Evolutionary conservation across 1,284 basidiomycete genomes (phyloP).

Genomic region (Peniophora sp.): DNA sequence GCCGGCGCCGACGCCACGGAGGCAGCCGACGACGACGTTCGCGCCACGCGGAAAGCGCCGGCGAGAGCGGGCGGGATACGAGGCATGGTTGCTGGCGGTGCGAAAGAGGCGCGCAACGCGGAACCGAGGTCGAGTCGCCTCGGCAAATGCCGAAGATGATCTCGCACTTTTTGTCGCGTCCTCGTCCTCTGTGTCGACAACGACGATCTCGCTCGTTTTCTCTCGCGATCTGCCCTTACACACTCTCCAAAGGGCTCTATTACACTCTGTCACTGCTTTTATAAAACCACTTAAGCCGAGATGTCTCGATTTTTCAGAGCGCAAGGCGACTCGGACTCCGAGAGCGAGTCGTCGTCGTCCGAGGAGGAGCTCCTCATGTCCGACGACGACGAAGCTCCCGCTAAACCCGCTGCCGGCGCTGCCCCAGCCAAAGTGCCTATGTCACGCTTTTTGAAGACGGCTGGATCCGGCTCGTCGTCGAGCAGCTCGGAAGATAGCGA

Average conservation of each 20-base stretch:
- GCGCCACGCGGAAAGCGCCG: neutral
- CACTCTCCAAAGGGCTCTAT: neutral
- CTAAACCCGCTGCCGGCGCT: conserved; percentile 37
- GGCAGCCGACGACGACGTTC: neutral
- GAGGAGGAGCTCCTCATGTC: conserved; percentile 79
- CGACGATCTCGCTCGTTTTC: neutral
- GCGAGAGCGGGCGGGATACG: conserved; percentile 3
- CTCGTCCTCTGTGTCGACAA: no score
- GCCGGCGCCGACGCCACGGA: conserved; percentile 1
- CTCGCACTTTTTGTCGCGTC: neutral
- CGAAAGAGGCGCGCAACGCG: neutral
- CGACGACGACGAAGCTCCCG: conserved; percentile 54
- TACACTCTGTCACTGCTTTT: conserved; percentile 10
- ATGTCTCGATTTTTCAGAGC: conserved; percentile 89
- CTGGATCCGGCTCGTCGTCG: conserved; percentile 30
- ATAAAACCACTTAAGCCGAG: conserved; percentile 4
- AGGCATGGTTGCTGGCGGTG: conserved; percentile 6
- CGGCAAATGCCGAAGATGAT: neutral
- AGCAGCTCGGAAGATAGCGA: conserved; percentile 41
- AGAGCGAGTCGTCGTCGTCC: conserved; percentile 70
- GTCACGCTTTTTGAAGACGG: conserved; percentile 66
- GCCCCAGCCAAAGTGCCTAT: conserved; percentile 51
- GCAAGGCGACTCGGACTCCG: conserved; percentile 76
- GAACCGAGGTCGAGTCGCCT: neutral
- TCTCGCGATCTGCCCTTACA: neutral